Percentiles rank a stretch among this genome's conserved stretches.
Conservation (phyloP, 495 filamentous ascomycete genomes). For the Aspergillus funiculosus region DNA sequence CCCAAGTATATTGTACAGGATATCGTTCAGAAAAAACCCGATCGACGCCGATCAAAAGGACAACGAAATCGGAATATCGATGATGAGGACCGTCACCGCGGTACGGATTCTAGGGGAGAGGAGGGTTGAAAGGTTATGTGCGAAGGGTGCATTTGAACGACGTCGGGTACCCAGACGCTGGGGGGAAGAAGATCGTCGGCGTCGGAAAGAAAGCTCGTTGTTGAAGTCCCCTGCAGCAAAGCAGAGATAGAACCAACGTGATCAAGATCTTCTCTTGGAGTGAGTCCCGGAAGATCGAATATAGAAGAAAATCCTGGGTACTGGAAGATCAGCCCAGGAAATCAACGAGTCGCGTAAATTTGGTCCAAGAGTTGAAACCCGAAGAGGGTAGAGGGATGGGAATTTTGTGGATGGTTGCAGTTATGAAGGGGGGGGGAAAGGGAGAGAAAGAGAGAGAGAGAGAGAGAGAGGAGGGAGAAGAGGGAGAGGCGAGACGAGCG, state of each 20-base stretch:
- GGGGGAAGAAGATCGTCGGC: slow-evolving; percentile 1
- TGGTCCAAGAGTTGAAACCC: slow-evolving; percentile 7
- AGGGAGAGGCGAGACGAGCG: background rate
- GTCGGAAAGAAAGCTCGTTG: background rate
- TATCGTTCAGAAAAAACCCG: slow-evolving; percentile 40
- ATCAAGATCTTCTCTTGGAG: slow-evolving; percentile 8
- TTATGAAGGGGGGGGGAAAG: slow-evolving; percentile 5
- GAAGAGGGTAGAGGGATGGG: slow-evolving; percentile 11
- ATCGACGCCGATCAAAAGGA: slow-evolving; percentile 35
- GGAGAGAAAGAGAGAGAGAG: background rate
- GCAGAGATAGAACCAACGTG: slow-evolving; percentile 7
- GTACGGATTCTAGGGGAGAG: slow-evolving; percentile 44
- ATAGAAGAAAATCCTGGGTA: slow-evolving; percentile 5
- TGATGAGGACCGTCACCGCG: slow-evolving; percentile 41
- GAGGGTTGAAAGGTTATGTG: slow-evolving; percentile 37
- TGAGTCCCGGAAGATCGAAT: slow-evolving; percentile 6
- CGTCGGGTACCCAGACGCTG: slow-evolving; percentile 25
- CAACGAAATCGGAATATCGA: slow-evolving; percentile 19
- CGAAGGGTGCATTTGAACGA: slow-evolving; percentile 48
- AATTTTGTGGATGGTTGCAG: background rate
- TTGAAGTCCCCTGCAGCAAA: background rate
- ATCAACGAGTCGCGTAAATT: background rate
- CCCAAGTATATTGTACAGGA: slow-evolving; percentile 48
- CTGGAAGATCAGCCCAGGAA: slow-evolving; percentile 6
- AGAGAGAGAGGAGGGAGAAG: background rate